phyloP scores from a whole-genome alignment of 345 rosid species.

The Eucalyptus erythrocorys region DNA sequence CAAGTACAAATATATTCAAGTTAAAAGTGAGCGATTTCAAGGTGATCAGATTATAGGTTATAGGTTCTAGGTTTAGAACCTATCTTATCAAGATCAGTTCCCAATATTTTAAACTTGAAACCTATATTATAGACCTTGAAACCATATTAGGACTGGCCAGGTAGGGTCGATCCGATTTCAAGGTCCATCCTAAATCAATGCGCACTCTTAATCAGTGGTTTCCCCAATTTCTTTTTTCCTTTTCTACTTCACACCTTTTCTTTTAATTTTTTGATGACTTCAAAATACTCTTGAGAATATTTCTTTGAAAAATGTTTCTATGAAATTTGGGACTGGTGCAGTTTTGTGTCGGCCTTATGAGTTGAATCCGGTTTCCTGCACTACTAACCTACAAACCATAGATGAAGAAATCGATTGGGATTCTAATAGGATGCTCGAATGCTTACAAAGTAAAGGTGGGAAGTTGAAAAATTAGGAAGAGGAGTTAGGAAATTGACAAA shows the following conservation, averaged over 20 bases:
- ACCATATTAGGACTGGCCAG: accelerated
- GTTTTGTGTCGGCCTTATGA: accelerated
- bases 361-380: not conserved
- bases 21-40: no score
- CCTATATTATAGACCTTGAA: not conserved
- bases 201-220: not conserved
- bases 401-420: not conserved
- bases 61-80: not conserved
- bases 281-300: not conserved
- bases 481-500: not conserved
- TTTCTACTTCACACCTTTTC: not conserved
- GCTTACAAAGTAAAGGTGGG: not conserved
- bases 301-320: not conserved
- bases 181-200: not conserved
- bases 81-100: no score
- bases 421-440: not conserved
- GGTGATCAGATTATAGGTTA: accelerated
- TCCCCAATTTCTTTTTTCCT: not conserved
- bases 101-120: no score
- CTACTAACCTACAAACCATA: not conserved
- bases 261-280: not conserved
- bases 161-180: not conserved
- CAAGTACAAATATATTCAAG: not conserved
- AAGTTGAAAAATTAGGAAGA: not conserved
- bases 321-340: accelerated